Evolutionary conservation across 441 rosid species (phyloP).

Genomic region (Adansonia madagascariensis): DNA sequence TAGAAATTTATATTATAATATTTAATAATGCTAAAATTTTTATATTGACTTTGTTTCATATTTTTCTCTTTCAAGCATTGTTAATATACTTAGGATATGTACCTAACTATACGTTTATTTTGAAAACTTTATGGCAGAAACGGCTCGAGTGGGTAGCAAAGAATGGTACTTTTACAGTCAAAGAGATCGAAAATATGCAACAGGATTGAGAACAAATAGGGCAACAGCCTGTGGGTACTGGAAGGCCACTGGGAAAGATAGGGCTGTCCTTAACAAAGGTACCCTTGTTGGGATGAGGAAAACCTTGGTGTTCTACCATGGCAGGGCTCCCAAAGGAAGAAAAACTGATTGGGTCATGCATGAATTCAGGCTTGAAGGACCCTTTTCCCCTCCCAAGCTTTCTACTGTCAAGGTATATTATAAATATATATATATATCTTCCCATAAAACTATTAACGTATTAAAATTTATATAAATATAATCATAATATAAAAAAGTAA

Average conservation of each 20-base stretch:
- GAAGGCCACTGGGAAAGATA: constrained; percentile 73
- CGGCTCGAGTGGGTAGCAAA: constrained; percentile 59
- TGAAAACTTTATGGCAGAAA: constrained; percentile 33
- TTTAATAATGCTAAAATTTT: not conserved
- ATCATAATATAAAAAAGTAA: no score
- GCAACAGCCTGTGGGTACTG: constrained; percentile 61
- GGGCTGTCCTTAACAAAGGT: constrained; percentile 41
- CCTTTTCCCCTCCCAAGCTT: constrained; percentile 35
- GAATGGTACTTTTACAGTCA: constrained; percentile 71
- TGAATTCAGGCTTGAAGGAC: constrained; percentile 57
- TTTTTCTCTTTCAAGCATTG: not conserved
- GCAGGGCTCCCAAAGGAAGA: constrained; percentile 68
- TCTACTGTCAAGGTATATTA: constrained; percentile 43
- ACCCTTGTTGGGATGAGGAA: constrained; percentile 65
- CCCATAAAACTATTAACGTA: not conserved
- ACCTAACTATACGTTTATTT: not conserved
- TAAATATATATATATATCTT: not conserved
- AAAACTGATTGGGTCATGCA: constrained; percentile 73
- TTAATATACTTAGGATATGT: not conserved
- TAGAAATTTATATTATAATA: not conserved
- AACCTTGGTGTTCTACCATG: constrained; percentile 64
- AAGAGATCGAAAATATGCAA: constrained; percentile 65
- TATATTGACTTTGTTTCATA: not conserved
- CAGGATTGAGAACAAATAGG: constrained; percentile 59
- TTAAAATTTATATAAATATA: no score